Evolutionary conservation across 1,139 yeast genomes (phyloP).

Genomic region (Debaryomyces sp.): DNA sequence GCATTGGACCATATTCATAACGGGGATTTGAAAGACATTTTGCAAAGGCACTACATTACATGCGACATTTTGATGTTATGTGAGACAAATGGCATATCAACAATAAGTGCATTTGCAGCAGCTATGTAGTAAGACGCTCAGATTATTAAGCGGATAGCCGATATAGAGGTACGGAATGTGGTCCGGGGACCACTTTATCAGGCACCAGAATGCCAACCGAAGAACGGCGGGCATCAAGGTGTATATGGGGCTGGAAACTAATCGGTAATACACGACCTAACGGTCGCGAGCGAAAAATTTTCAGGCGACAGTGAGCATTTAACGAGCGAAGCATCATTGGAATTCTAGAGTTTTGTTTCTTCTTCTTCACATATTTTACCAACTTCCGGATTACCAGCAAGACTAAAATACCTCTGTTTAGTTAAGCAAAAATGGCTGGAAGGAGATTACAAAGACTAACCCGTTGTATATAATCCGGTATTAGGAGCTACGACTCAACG

Average conservation of each 20-base stretch:
- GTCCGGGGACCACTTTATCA: not conserved
- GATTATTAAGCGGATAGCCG: not conserved
- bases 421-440: conserved; percentile 58
- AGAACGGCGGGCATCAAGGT: not conserved
- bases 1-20: not conserved
- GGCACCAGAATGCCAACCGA: not conserved
- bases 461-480: conserved; percentile 43
- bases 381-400: conserved; percentile 57
- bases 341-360: conserved; percentile 10
- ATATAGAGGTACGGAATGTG: not conserved
- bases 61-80: not conserved
- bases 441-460: conserved; percentile 34
- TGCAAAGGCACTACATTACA: not conserved
- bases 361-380: conserved; percentile 30
- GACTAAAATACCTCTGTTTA: conserved; percentile 43
- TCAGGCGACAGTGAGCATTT: not conserved
- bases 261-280: not conserved
- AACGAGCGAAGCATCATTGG: not conserved
- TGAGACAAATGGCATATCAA: not conserved
- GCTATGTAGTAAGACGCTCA: not conserved
- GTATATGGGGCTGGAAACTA: not conserved
- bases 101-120: not conserved
- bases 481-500: not conserved
- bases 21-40: not conserved
- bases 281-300: conserved; percentile 6